phyloP scores from a whole-genome alignment of 345 rosid genomes.

The Eucalyptus regnans region DNA sequence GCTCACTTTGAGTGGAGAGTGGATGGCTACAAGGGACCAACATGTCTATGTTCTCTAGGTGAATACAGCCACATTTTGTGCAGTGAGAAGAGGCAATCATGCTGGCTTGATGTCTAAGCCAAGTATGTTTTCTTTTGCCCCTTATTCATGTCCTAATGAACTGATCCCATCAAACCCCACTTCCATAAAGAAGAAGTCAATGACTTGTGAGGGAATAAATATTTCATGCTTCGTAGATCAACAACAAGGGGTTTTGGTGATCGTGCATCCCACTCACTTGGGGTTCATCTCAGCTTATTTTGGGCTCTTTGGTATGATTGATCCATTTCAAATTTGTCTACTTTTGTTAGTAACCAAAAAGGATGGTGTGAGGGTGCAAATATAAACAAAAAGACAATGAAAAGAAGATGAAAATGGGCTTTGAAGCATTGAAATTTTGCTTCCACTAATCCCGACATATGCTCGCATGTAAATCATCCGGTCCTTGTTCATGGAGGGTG shows the following conservation, averaged over 20 bases:
- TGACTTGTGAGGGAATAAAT: not conserved
- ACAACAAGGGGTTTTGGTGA: not conserved
- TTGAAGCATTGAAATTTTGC: not conserved
- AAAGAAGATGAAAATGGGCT: not conserved
- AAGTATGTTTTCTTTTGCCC: not conserved
- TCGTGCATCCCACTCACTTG: not conserved
- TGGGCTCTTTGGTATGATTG: not conserved
- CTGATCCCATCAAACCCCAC: not conserved
- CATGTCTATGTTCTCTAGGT: not conserved
- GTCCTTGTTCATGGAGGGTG: not conserved
- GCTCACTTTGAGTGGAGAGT: not conserved
- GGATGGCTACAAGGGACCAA: not conserved
- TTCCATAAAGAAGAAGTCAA: not conserved
- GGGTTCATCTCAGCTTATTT: not conserved
- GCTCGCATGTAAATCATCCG: not conserved
- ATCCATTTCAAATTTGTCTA: not conserved
- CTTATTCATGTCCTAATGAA: not conserved
- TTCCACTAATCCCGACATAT: not conserved
- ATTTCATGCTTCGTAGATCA: not conserved
- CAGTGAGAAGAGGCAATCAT: not conserved
- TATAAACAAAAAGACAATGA: not conserved
- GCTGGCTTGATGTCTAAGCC: conserved; percentile 12
- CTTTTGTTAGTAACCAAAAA: not conserved
- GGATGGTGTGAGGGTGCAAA: not conserved
- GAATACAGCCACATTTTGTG: not conserved